Conservation (phyloP, 768 basidiomycete species). For the Boletus sp. region DNA sequence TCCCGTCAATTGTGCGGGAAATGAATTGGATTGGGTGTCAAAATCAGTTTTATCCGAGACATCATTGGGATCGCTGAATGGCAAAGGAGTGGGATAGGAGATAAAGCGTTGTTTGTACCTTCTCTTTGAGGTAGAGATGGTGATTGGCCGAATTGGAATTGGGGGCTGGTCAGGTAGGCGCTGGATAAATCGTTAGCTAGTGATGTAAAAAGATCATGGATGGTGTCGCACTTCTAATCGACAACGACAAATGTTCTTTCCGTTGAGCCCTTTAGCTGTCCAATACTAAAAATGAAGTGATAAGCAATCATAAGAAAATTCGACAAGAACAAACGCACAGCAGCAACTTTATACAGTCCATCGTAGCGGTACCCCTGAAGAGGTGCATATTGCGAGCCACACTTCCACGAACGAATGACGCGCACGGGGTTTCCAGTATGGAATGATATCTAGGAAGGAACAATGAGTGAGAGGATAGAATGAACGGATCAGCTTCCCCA, state of each 20-base stretch:
- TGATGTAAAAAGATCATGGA: background rate
- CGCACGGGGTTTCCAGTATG: conserved; percentile 20
- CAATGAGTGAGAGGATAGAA: background rate
- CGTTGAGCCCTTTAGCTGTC: conserved; percentile 15
- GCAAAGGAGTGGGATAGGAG: background rate
- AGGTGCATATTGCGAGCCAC: conserved; percentile 28
- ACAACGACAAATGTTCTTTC: conserved; percentile 25
- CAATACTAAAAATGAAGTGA: conserved; percentile 15
- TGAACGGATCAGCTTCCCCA: conserved; percentile 1
- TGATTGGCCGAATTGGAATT: conserved; percentile 10
- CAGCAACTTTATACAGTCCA: conserved; percentile 27
- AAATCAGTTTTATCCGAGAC: background rate
- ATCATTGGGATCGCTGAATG: background rate
- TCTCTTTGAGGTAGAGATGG: background rate
- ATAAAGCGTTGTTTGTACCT: background rate
- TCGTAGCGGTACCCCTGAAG: conserved; percentile 29
- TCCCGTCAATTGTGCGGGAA: background rate
- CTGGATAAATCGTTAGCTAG: conserved; percentile 10
- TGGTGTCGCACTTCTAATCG: conserved; percentile 20
- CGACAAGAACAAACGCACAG: conserved; percentile 10
- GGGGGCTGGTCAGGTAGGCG: conserved; percentile 28
- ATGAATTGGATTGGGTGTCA: background rate
- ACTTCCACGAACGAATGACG: conserved; percentile 25
- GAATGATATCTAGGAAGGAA: conserved; percentile 19
- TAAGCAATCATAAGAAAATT: background rate